phyloP scores from a whole-genome alignment of 2,329 filamentous ascomycete species.

The Parafenestella ontariensis region DNA sequence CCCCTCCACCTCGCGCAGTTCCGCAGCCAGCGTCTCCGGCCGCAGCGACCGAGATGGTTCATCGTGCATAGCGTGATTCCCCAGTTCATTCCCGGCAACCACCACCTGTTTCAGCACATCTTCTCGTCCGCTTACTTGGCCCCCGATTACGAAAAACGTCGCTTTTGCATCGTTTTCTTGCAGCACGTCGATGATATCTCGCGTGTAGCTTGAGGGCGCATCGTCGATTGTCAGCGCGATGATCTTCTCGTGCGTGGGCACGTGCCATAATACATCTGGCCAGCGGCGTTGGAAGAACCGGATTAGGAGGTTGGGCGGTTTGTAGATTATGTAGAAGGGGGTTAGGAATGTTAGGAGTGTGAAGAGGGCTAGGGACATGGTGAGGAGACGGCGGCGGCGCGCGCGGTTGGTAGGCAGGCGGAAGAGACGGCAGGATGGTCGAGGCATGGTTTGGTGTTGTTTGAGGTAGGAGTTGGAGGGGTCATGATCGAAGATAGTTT shows the following conservation, averaged over 20 bases:
- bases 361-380: conserved; percentile 44
- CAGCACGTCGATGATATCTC: conserved; percentile 73
- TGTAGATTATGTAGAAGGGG: conserved; percentile 74
- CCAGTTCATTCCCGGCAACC: conserved; percentile 66
- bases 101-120: conserved; percentile 60
- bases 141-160: conserved; percentile 89
- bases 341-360: conserved; percentile 37
- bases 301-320: conserved; percentile 76
- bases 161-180: conserved; percentile 70
- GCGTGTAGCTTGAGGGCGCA: conserved; percentile 75
- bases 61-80: conserved; percentile 89
- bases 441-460: conserved; percentile 31
- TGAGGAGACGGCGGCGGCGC: conserved; percentile 46
- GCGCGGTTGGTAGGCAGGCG: conserved; percentile 48
- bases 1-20: conserved; percentile 71
- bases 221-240: conserved; percentile 89
- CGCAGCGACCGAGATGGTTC: conserved; percentile 72
- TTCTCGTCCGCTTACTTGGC: conserved; percentile 68
- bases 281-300: conserved; percentile 72
- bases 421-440: conserved; percentile 37
- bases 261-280: conserved; percentile 81
- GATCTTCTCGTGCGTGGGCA: conserved; percentile 63
- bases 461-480: background rate
- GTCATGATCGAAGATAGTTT: background rate
- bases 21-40: conserved; percentile 63